phyloP scores from a whole-genome alignment of 495 filamentous ascomycete genomes.

The Penicillium robsamsonii region DNA sequence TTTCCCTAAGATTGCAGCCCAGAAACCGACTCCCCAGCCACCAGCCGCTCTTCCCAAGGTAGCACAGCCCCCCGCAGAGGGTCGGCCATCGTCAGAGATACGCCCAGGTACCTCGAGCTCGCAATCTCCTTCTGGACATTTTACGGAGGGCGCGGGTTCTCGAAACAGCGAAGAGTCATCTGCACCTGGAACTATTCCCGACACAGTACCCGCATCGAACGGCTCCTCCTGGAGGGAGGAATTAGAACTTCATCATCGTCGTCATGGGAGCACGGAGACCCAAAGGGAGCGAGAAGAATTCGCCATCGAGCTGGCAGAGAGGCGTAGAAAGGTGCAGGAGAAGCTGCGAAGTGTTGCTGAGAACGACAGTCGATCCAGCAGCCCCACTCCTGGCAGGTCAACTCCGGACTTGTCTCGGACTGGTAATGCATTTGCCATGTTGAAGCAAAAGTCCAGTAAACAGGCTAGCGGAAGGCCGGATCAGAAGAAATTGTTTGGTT shows the following conservation, averaged over 20 bases:
- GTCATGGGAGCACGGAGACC: slow-evolving; percentile 58
- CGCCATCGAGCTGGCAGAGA: slow-evolving; percentile 72
- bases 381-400: slow-evolving; percentile 44
- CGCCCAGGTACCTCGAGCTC: slow-evolving; percentile 15
- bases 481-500: slow-evolving; percentile 67
- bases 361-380: slow-evolving; percentile 58
- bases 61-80: neutral
- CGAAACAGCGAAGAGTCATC: slow-evolving; percentile 24
- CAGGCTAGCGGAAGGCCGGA: slow-evolving; percentile 58
- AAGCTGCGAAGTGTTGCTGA: slow-evolving; percentile 72
- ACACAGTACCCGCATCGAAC: slow-evolving; percentile 22
- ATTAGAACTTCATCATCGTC: slow-evolving; percentile 40
- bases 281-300: slow-evolving; percentile 74
- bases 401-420: slow-evolving; percentile 44
- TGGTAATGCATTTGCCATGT: slow-evolving; percentile 62
- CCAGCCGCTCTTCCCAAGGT: neutral
- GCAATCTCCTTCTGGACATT: slow-evolving; percentile 14
- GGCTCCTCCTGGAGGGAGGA: slow-evolving; percentile 38
- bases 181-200: slow-evolving; percentile 2
- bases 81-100: neutral
- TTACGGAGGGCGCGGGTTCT: slow-evolving; percentile 10
- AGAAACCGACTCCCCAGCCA: slow-evolving; percentile 2
- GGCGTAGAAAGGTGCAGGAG: slow-evolving; percentile 76
- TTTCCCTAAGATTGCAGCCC: neutral
- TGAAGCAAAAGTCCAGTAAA: slow-evolving; percentile 66